Base-by-base conservation (phyloP, 1,284 basidiomycete genomes). In the Volvariella surrecta region DNA sequence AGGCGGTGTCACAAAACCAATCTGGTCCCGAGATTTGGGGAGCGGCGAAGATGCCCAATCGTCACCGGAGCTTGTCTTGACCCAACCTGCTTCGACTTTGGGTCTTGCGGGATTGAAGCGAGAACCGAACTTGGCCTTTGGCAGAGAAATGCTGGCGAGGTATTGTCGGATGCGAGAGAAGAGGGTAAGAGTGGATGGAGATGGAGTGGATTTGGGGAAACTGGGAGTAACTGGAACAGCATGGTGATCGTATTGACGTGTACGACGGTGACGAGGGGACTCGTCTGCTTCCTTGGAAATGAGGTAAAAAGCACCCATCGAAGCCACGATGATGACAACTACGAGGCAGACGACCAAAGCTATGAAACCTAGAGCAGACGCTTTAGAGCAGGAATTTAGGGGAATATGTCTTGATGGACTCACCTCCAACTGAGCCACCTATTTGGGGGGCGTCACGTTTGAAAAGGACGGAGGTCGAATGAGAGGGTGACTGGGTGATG, bases 381-480 rank as follows among this genome's bases (percentile, higher is more conserved):
- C n/a, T 21, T 39, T 32, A 21, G 43, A 38, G 13, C 15, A 17
- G 17, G 20, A 42, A 11, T 21, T 19, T 35, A n/a, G 13, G 6
- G 4, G 34, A 35, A 19, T 7, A 19, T 35, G 6, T 19, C 18
- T n/a, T 15, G 6, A 19, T 7, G 13, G 34, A 35, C 45, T 37
- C 20, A 46, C 45, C 45, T 13, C 24, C 34, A 10, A 40, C 22
- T 4, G 45, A 46, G 18, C 45, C 45, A 16, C 28, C 45, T 17
- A 46, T 39, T 30, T 46, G 38, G 7, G 45, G 45, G 9, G 39
- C 13, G 4, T 37, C 21, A 28, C 34, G 34, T 35, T 35, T 35
- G 18, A 35, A 6, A 8, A 35, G 34, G 18, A 8, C 8, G 6
- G 34, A 6, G 6, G 6, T 11, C 11, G 6, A 6, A 11, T 11